Evolutionary conservation across 1,284 basidiomycete genomes (phyloP).

Genomic region (Volvariella volvacea): DNA sequence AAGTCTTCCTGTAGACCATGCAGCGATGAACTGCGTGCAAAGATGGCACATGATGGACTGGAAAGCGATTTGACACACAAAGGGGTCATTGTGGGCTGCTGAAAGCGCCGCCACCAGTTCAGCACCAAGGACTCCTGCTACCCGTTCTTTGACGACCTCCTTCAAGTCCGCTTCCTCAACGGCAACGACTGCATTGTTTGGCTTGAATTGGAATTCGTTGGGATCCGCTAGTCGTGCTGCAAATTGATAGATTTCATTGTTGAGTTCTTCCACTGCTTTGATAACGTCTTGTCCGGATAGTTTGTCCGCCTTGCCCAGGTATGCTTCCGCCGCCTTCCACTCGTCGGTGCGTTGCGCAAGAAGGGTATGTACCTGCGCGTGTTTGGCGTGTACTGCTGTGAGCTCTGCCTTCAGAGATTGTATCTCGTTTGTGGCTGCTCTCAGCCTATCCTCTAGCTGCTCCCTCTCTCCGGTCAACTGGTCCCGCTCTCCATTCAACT

Average conservation of each 20-base stretch:
- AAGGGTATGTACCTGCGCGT: conserved; percentile 21
- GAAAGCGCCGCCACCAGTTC: conserved; percentile 28
- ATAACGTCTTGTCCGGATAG: conserved; percentile 13
- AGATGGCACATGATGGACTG: conserved; percentile 40
- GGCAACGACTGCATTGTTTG: conserved; percentile 15
- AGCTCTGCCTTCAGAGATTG: background rate
- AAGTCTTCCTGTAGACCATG: conserved; percentile 42
- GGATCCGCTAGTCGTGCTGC: conserved; percentile 26
- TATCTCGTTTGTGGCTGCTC: background rate
- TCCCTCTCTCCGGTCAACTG: background rate
- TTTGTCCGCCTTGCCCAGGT: conserved; percentile 10
- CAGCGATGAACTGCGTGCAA: conserved; percentile 36
- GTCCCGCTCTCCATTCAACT: background rate
- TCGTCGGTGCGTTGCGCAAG: conserved; percentile 10
- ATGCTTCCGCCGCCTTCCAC: conserved; percentile 8
- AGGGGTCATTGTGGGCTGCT: conserved; percentile 29
- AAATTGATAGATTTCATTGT: conserved; percentile 12
- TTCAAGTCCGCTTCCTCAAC: conserved; percentile 20
- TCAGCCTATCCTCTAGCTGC: conserved; percentile 3
- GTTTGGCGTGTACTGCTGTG: conserved; percentile 12
- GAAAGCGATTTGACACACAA: conserved; percentile 43
- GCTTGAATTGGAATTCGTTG: conserved; percentile 21
- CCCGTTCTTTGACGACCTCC: conserved; percentile 12
- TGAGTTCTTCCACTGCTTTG: conserved; percentile 10
- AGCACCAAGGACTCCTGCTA: conserved; percentile 26